These are phyloP conservation scores for Toxoplasma gondii DNA, from an alignment of 169 alveolate species.

Conservation along the genomic window DNA sequence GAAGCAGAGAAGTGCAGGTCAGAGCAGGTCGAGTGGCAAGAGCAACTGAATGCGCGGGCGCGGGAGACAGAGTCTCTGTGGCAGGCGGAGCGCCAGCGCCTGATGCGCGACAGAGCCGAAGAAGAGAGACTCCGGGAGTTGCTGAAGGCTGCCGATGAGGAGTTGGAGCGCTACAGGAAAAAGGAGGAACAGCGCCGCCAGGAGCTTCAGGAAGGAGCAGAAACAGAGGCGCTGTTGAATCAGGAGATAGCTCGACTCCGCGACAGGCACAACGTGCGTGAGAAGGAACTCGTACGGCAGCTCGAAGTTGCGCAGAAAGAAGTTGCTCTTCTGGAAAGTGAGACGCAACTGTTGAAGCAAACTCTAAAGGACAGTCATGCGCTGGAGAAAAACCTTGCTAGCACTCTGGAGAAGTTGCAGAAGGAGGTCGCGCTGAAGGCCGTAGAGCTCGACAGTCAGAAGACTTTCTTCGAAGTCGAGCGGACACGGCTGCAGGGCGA, in stretches of 20 bases:
- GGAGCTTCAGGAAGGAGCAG: background rate
- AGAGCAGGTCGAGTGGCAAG: background rate
- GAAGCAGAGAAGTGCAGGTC: background rate
- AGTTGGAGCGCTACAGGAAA: background rate
- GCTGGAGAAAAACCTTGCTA: background rate
- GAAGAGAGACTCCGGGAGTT: background rate
- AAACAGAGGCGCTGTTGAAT: background rate
- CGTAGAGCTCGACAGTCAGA: background rate
- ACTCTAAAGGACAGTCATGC: background rate
- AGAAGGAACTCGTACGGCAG: background rate
- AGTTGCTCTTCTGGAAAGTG: background rate
- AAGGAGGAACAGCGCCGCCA: background rate
- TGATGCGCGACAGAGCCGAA: background rate
- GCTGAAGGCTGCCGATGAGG: background rate
- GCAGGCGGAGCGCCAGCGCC: background rate
- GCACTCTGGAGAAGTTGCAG: background rate
- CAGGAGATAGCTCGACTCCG: background rate
- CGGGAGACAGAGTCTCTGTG: background rate
- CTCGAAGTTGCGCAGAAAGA: background rate
- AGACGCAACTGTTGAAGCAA: background rate
- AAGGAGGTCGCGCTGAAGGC: background rate
- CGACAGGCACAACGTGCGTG: background rate
- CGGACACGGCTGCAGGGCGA: background rate
- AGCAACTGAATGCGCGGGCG: background rate
- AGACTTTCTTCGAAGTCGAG: background rate